Evolutionary conservation across 352 stramenopile species (phyloP), one percentile per base, ranked within the genome.

Genomic region (Phytophthora cryptogea): DNA sequence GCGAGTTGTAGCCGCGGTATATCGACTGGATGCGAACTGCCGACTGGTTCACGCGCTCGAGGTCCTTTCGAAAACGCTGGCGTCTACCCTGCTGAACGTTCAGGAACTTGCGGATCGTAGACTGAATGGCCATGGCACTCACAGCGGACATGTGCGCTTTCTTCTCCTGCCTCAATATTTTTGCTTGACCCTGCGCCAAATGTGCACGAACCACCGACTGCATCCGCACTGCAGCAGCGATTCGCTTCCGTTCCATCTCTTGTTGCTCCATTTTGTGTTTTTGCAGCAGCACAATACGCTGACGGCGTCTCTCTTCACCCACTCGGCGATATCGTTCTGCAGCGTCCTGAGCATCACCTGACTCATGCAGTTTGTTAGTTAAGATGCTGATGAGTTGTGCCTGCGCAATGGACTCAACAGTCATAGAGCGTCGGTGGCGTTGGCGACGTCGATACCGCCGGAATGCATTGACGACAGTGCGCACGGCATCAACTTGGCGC

Each of bases 91-190:
- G 70, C 36, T 88, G 80, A 8, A 59, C 30, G 14, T 66, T 73
- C 8, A 89, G 44, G 43, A 84, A 85, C 27, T 64, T 74, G 27
- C 85, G 85, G 16, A 88, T 88, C 27, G 66, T 82, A 23, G 75
- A 89, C 60, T 94, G 85, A 31, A 94, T 87, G 5, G 72, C 70
- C 56, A 88, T 89, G 13, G 70, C 78, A 5, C 76, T 81, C 26
- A 81, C 74, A 0, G 80, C 75, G 5, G 76, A 72, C 43, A 83
- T 48, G n/a, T 90, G 77, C 0, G 79, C 73, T 4, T 79, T 78
- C 10, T 72, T 74, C 51, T 89, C 77, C 28, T 80, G 59, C 2
- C 75, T 54, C 11, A 86, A 40, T 4, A 43, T 32, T 6, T 55
- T 46, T 0, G 58, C 70, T 44, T 72, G 46, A 3, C 61, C 59